Evolutionary conservation across 768 basidiomycete genomes (phyloP).

Genomic region (Sarcomyxa edulis): DNA sequence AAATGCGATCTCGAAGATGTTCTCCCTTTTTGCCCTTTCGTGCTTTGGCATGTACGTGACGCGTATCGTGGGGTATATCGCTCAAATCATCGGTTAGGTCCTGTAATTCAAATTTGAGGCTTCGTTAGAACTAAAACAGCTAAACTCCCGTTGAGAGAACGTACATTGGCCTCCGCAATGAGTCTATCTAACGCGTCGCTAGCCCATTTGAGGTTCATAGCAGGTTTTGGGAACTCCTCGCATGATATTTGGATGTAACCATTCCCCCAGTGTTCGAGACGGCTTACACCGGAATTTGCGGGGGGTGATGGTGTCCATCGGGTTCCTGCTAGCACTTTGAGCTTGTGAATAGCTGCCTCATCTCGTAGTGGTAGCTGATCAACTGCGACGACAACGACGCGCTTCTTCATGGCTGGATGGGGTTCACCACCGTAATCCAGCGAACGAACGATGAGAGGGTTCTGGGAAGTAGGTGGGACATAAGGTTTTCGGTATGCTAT

Average conservation of each 20-base stretch:
- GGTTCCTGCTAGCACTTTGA: constrained; percentile 85
- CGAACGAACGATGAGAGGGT: constrained; percentile 67
- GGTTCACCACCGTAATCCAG: constrained; percentile 73
- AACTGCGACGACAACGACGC: constrained; percentile 70
- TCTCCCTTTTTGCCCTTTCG: constrained; percentile 73
- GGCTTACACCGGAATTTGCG: constrained; percentile 56
- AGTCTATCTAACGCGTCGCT: constrained; percentile 80
- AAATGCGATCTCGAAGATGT: constrained; percentile 48
- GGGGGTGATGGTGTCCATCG: constrained; percentile 80
- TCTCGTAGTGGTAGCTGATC: constrained; percentile 62
- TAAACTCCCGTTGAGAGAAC: constrained; percentile 23
- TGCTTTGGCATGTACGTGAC: constrained; percentile 71
- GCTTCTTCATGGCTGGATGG: constrained; percentile 69
- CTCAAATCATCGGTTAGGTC: constrained; percentile 40
- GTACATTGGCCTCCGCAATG: constrained; percentile 78
- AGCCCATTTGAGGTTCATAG: constrained; percentile 94
- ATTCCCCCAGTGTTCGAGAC: constrained; percentile 45
- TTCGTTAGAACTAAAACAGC: constrained; percentile 10
- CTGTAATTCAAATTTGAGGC: constrained; percentile 29
- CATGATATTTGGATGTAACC: constrained; percentile 91
- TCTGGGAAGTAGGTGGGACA: constrained; percentile 50
- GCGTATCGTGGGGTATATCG: constrained; percentile 74
- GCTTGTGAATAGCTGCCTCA: constrained; percentile 69
- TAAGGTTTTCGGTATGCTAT: constrained; percentile 83
- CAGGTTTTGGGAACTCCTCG: constrained; percentile 76